Evolutionary conservation across 2,329 filamentous ascomycete genomes (phyloP).

Genomic region (Dissoconium aciculare): DNA sequence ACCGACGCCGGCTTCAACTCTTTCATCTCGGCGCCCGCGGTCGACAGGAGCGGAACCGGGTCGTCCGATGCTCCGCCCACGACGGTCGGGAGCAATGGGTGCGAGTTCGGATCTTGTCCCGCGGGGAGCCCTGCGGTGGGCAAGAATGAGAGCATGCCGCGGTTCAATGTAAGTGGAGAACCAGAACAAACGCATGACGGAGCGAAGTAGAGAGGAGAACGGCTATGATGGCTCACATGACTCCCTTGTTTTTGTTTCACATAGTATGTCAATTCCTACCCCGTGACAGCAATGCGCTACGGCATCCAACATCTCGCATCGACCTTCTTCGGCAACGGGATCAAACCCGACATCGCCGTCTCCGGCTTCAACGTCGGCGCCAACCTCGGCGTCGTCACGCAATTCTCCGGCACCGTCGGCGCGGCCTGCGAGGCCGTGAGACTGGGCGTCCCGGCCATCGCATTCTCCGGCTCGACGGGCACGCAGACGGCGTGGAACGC

Average conservation of each 20-base stretch:
- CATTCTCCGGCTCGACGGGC: constrained; percentile 45
- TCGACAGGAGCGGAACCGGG: constrained; percentile 49
- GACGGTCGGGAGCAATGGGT: constrained; percentile 23
- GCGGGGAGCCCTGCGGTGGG: constrained; percentile 42
- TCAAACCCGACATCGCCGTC: constrained; percentile 49
- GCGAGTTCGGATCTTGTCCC: constrained; percentile 48
- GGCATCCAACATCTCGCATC: constrained; percentile 45
- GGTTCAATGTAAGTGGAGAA: constrained; percentile 32
- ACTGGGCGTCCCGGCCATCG: constrained; percentile 48
- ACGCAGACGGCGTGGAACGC: constrained; percentile 40
- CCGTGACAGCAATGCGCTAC: constrained; percentile 48
- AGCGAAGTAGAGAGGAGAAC: no score
- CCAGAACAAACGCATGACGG: no score
- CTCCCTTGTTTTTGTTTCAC: background rate
- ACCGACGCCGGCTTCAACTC: constrained; percentile 43
- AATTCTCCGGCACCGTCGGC: constrained; percentile 53
- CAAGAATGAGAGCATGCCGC: constrained; percentile 40
- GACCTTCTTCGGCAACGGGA: constrained; percentile 39
- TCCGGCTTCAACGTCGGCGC: constrained; percentile 47
- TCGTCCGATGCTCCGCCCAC: constrained; percentile 10
- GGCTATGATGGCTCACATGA: background rate
- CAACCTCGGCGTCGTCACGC: constrained; percentile 43
- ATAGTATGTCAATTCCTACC: constrained; percentile 57
- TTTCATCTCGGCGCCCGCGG: constrained; percentile 50
- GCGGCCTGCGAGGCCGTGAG: constrained; percentile 45